Evolutionary conservation across 352 stramenopile genomes (phyloP).

Genomic region (Phytopythium boreale): DNA sequence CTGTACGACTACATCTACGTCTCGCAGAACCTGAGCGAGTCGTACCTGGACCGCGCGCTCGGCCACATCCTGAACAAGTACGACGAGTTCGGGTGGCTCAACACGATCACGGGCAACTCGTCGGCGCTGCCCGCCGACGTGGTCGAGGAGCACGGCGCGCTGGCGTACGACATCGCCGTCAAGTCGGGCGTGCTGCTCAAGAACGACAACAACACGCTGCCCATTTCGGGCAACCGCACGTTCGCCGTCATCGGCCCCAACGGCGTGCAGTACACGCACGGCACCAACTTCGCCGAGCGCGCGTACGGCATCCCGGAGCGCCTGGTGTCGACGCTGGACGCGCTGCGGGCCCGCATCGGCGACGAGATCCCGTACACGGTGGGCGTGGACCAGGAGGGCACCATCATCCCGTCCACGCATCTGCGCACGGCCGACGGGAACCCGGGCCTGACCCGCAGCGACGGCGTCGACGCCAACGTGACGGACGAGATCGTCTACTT

Average conservation of each 20-base stretch:
- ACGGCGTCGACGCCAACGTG: slow-evolving; percentile 12
- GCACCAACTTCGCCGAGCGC: slow-evolving; percentile 28
- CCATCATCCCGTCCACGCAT: slow-evolving; percentile 28
- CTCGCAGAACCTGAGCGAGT: slow-evolving; percentile 28
- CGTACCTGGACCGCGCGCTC: slow-evolving; percentile 26
- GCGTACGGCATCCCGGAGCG: slow-evolving; percentile 26
- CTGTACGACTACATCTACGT: slow-evolving; percentile 36
- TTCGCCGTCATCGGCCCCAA: slow-evolving; percentile 31
- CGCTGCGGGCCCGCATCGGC: slow-evolving; percentile 20
- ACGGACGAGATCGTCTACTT: slow-evolving; percentile 27
- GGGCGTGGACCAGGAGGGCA: slow-evolving; percentile 23
- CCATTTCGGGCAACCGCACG: slow-evolving; percentile 13
- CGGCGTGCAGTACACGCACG: slow-evolving; percentile 30
- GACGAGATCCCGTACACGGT: slow-evolving; percentile 23
- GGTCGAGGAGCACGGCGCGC: slow-evolving; percentile 18
- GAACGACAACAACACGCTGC: slow-evolving; percentile 23
- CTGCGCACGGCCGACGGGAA: slow-evolving; percentile 24
- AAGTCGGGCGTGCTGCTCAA: slow-evolving; percentile 31
- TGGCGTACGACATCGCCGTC: slow-evolving; percentile 31
- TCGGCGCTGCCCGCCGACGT: slow-evolving; percentile 20
- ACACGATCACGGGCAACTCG: slow-evolving; percentile 21
- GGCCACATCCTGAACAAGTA: slow-evolving; percentile 31
- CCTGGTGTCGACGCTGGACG: slow-evolving; percentile 20
- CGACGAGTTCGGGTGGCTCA: slow-evolving; percentile 27
- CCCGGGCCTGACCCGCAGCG: slow-evolving; percentile 19